Base-by-base conservation (phyloP, 257 asterid genomes). In the Linaria vulgaris region DNA sequence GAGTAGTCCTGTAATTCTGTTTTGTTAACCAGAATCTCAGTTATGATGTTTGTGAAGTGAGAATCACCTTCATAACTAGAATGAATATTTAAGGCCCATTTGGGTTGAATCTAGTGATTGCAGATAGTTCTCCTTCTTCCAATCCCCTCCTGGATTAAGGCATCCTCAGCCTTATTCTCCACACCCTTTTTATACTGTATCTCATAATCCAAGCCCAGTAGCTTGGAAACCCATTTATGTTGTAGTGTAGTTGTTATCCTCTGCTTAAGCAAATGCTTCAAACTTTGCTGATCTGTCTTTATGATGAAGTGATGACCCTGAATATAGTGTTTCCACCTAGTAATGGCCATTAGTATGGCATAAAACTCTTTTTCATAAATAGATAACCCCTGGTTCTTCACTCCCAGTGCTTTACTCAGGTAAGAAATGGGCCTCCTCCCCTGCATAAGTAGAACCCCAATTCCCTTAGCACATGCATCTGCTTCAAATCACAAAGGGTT, bases 221-320 rank as follows among this genome's bases (percentile, higher is more conserved):
- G 3, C 27, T 69, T 59, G 0, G 47, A 16, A 0, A 69, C 1
- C 43, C 57, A 59, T 11, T 69, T 69, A 0, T 69, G 73, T 1
- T 69, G 68, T 4, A 60, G 4, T 0, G 68, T 25, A 0, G 68
- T 49, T 0, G 53, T 6, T 0, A 59, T 5, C 3, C 39, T 69
- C n/a, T 69, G 61, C 9, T 69, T 45, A 0, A 59, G 11, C 0
- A 69, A 12, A 16, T 59, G 39, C 9, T 37, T 69, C 0, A 61
- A 41, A 6, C 49, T 27, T 4, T 43, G 57, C 5, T 61, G 64
- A 14, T 69, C 39, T 0, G 48, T 69, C 21, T n/a, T n/a, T n/a
- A n/a, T n/a, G n/a, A n/a, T n/a, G n/a, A n/a, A n/a, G n/a, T n/a
- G n/a, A n/a, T n/a, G n/a, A n/a, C n/a, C n/a, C n/a, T n/a, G n/a